Evolutionary conservation across 2,329 filamentous ascomycete genomes (phyloP).

Genomic region (Aspergillus sp.): DNA sequence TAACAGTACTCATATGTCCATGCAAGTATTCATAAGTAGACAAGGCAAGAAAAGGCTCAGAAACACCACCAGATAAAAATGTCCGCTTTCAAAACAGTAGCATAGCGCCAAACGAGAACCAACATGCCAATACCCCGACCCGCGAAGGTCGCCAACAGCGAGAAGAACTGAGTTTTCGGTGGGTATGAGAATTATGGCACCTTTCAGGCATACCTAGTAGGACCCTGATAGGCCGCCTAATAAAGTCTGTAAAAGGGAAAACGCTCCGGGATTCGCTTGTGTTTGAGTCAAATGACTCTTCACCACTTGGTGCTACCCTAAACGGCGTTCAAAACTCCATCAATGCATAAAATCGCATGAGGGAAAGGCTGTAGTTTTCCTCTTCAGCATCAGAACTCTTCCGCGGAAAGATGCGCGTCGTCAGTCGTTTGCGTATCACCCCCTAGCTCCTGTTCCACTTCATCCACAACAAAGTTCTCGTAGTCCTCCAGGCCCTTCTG

Average conservation of each 20-base stretch:
- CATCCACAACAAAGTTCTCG: slow-evolving; percentile 88
- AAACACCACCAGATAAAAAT: background rate
- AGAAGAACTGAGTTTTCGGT: background rate
- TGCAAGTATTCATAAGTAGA: slow-evolving; percentile 1
- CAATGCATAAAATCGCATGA: background rate
- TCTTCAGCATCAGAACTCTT: slow-evolving; percentile 17
- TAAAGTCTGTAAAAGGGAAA: background rate
- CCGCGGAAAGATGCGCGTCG: slow-evolving; percentile 23
- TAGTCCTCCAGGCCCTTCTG: slow-evolving; percentile 93
- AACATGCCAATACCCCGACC: slow-evolving; percentile 6
- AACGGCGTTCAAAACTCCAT: background rate
- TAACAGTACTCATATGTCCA: slow-evolving; percentile 8
- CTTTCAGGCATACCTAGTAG: background rate
- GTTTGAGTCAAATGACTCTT: background rate
- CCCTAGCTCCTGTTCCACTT: slow-evolving; percentile 85
- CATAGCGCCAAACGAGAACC: slow-evolving; percentile 4
- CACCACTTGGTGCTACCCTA: background rate
- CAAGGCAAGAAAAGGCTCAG: background rate
- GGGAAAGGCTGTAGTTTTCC: background rate
- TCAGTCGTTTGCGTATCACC: slow-evolving; percentile 58
- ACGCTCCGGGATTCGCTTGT: background rate
- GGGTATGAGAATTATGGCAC: background rate
- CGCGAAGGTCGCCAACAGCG: slow-evolving; percentile 3
- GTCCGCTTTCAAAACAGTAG: slow-evolving; percentile 1
- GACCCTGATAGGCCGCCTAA: too few relatives aligned